phyloP scores from a whole-genome alignment of 306 rosid species.

The Cucumis sativus region Cucumber_9930_V3 NC_026657.2:27771001-27771500 shows the following conservation, averaged over 20 bases:
- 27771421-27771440: slow-evolving; percentile 30
- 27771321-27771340: slow-evolving; percentile 68
- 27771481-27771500: slow-evolving; percentile 76
- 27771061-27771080: slow-evolving; percentile 77
- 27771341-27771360: slow-evolving; percentile 34
- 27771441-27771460: slow-evolving; percentile 46
- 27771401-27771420: slow-evolving; percentile 52
- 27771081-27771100: slow-evolving; percentile 70
- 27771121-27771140: slow-evolving; percentile 98
- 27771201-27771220: slow-evolving; percentile 71
- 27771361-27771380: slow-evolving; percentile 48
- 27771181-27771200: slow-evolving; percentile 68
- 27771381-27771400: slow-evolving; percentile 51
- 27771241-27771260: slow-evolving; percentile 61
- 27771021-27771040: slow-evolving; percentile 82
- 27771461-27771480: slow-evolving; percentile 64
- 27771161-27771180: slow-evolving; percentile 63
- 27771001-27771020: slow-evolving; percentile 67
- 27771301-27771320: slow-evolving; percentile 84
- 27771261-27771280: slow-evolving; percentile 77
- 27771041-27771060: slow-evolving; percentile 66
- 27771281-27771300: slow-evolving; percentile 72
- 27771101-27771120: slow-evolving; percentile 47
- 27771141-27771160: slow-evolving; percentile 64
- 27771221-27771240: slow-evolving; percentile 41